Percentiles rank a stretch among this genome's conserved stretches.
phyloP scores from a whole-genome alignment of 306 rosid genomes.

The Oemleria cerasiformis region DNA sequence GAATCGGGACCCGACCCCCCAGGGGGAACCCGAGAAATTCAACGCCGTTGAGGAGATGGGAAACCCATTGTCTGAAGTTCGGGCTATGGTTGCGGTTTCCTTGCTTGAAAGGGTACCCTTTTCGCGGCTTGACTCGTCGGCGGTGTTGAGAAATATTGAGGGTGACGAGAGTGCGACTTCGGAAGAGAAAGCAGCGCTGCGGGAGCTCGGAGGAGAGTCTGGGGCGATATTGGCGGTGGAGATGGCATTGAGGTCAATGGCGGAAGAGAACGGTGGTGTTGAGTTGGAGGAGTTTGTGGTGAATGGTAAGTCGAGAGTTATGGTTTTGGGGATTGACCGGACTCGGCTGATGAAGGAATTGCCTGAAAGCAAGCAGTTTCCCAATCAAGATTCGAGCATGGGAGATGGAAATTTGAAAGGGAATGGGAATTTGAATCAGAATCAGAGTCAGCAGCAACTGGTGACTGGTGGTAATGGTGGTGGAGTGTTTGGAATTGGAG shows the following conservation, averaged over 20 bases:
- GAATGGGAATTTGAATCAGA: slow-evolving; percentile 37
- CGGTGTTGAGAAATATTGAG: slow-evolving; percentile 79
- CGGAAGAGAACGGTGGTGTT: slow-evolving; percentile 72
- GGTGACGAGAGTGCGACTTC: slow-evolving; percentile 56
- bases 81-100: slow-evolving; percentile 84
- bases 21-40: slow-evolving; percentile 24
- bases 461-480: slow-evolving; percentile 42
- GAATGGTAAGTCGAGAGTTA: slow-evolving; percentile 80
- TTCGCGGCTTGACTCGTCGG: slow-evolving; percentile 78
- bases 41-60: slow-evolving; percentile 40
- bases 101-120: slow-evolving; percentile 78
- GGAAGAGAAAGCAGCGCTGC: slow-evolving; percentile 65
- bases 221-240: slow-evolving; percentile 83
- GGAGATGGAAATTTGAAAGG: slow-evolving; percentile 47
- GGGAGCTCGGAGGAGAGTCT: slow-evolving; percentile 77
- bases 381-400: slow-evolving; percentile 40
- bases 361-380: slow-evolving; percentile 64
- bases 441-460: slow-evolving; percentile 42
- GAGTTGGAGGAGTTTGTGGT: slow-evolving; percentile 90
- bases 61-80: slow-evolving; percentile 60
- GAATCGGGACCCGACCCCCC: slow-evolving; percentile 22
- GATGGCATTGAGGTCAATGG: slow-evolving; percentile 92
- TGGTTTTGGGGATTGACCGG: slow-evolving; percentile 75
- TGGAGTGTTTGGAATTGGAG: slow-evolving; percentile 60
- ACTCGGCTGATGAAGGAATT: slow-evolving; percentile 75